These are phyloP conservation scores for Corylus avellana DNA, from an alignment of 306 rosid genomes.

Conservation along the genomic window DNA sequence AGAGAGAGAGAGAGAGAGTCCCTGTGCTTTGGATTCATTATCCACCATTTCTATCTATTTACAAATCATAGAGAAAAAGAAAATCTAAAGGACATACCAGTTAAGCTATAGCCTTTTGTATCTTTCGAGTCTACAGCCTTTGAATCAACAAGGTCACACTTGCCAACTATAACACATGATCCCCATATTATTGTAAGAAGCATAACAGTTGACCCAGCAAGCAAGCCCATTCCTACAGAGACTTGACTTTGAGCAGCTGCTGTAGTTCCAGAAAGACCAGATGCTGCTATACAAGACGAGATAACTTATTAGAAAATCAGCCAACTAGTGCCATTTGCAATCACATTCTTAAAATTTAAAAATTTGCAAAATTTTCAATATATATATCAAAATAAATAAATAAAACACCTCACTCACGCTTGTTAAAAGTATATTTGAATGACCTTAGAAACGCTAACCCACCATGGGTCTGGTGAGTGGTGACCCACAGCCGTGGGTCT, in stretches of 20 bases:
- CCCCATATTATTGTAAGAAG: slow-evolving; percentile 70
- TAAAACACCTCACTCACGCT: too few species aligned
- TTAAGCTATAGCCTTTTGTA: slow-evolving; percentile 49
- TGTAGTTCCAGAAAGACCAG: slow-evolving; percentile 60
- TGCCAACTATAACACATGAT: slow-evolving; percentile 63
- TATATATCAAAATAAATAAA: too few species aligned
- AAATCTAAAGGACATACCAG: slow-evolving; percentile 25
- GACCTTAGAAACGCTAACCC: too few species aligned
- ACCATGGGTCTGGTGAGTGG: too few species aligned
- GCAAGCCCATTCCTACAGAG: slow-evolving; percentile 71
- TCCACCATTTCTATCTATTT: not conserved
- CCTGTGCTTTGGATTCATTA: not conserved
- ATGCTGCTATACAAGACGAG: slow-evolving; percentile 39
- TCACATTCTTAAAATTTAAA: too few species aligned
- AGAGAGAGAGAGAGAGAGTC: not conserved
- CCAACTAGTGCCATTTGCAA: not conserved
- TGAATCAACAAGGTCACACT: slow-evolving; percentile 46
- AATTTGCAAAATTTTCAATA: too few species aligned
- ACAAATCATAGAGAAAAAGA: not conserved
- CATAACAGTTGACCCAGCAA: slow-evolving; percentile 77
- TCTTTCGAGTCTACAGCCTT: slow-evolving; percentile 36
- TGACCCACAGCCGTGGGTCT: too few species aligned
- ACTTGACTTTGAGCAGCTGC: slow-evolving; percentile 68
- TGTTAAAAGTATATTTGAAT: too few species aligned
- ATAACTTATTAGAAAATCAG: slow-evolving; percentile 6